A percentile compares a stretch with the other conserved stretches of the same genome.
These are phyloP conservation scores for Stentor roeselii DNA, from an alignment of 73 alveolate species.

Conservation along the genomic window DNA sequence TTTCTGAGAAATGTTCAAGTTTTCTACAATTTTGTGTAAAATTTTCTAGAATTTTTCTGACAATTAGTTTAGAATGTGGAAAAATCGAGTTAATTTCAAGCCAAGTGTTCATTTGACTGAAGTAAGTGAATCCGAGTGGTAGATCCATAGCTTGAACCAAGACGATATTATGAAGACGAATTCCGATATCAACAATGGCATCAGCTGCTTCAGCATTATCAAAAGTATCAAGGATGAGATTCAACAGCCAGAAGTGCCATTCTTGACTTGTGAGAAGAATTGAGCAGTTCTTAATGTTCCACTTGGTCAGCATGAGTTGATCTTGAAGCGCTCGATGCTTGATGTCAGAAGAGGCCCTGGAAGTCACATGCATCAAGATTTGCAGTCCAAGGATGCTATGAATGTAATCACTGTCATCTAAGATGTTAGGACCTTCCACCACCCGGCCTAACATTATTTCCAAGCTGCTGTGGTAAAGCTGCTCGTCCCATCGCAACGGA, in stretches of 20 bases:
- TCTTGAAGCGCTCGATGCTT: conserved; percentile 23
- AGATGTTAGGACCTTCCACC: background rate
- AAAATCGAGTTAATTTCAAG: background rate
- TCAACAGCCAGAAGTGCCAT: conserved; percentile 6
- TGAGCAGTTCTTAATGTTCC: background rate
- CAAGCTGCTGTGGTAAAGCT: background rate
- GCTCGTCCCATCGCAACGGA: background rate
- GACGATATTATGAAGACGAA: background rate
- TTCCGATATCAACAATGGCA: conserved; percentile 15
- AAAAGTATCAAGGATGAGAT: background rate
- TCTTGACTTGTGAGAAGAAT: background rate
- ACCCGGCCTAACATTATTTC: conserved; percentile 5
- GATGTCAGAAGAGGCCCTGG: background rate
- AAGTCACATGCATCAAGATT: background rate
- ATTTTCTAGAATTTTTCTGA: background rate
- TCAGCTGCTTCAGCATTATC: conserved; percentile 4
- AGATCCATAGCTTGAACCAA: background rate
- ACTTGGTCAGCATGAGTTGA: conserved; percentile 17
- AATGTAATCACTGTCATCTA: conserved; percentile 14
- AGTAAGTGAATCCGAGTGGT: background rate
- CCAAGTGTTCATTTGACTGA: background rate
- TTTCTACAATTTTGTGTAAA: background rate
- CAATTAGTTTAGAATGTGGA: background rate
- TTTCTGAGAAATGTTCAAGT: background rate
- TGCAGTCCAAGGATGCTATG: background rate